phyloP scores from a whole-genome alignment of 2,329 filamentous ascomycete species.

The Parafenestella ontariensis region DNA sequence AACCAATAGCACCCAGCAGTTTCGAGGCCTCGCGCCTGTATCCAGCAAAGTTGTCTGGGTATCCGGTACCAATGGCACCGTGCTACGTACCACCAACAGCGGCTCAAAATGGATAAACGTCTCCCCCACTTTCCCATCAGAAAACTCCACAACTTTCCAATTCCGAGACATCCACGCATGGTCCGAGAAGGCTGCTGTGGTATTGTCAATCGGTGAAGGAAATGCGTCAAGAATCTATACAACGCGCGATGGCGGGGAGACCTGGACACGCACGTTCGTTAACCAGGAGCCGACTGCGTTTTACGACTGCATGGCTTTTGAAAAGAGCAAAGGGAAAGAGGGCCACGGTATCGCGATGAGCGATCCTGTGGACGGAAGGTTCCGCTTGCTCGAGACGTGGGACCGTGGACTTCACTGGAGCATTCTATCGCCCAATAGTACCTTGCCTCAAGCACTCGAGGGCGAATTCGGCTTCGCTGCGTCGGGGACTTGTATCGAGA shows the following conservation, averaged over 20 bases:
- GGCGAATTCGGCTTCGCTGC: slow-evolving; percentile 38
- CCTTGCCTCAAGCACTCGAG: slow-evolving; percentile 23
- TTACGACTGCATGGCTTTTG: slow-evolving; percentile 41
- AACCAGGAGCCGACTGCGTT: slow-evolving; percentile 34
- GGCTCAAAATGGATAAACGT: slow-evolving; percentile 35
- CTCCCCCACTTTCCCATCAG: slow-evolving; percentile 25
- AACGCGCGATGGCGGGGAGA: slow-evolving; percentile 29
- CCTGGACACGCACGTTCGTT: slow-evolving; percentile 31
- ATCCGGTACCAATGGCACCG: slow-evolving; percentile 36
- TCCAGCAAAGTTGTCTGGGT: slow-evolving; percentile 29
- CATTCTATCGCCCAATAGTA: slow-evolving; percentile 15
- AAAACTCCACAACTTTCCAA: slow-evolving; percentile 30
- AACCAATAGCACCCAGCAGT: slow-evolving; percentile 36
- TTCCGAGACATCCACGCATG: slow-evolving; percentile 41
- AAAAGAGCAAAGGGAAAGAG: slow-evolving; percentile 15
- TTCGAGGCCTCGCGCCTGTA: slow-evolving; percentile 34
- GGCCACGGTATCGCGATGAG: slow-evolving; percentile 35
- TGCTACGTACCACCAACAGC: slow-evolving; percentile 31
- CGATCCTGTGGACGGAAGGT: slow-evolving; percentile 37
- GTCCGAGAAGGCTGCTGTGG: slow-evolving; percentile 22
- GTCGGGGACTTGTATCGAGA: slow-evolving; percentile 36
- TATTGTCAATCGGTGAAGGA: slow-evolving; percentile 35
- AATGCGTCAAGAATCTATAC: slow-evolving; percentile 33
- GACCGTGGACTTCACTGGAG: slow-evolving; percentile 32
- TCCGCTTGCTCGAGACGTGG: slow-evolving; percentile 37